Evolutionary conservation across 495 filamentous ascomycete species (phyloP), one percentile per base, ranked within the genome.

Genomic region (Penicillium salamii): DNA sequence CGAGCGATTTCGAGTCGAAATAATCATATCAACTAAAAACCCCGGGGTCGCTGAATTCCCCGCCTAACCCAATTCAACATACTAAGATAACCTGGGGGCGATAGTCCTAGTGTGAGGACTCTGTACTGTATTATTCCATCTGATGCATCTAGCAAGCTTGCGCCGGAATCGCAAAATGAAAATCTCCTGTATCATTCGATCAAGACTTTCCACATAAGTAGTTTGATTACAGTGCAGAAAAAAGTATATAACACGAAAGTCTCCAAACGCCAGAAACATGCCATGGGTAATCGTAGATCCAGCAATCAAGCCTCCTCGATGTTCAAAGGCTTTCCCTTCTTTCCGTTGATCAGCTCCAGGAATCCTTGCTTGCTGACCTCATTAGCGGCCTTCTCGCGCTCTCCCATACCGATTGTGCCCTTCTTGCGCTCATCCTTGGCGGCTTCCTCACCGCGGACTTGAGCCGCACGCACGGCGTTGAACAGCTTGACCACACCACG

Each of bases 361-460:
- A 97, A 98, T 7, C 91, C 90, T 70, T 96, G 84, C 76, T 92
- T 93, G 69, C 86, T 91, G 85, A 97, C 95, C 75, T 97, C 91
- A 46, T 85, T 91, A 34, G 91, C 82, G 62, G 80, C 85, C 76
- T 93, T 90, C 73, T 91, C 82, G 55, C 86, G 81, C 67, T 85
- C 77, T 51, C 75, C 81, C 47, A 81, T 74, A 12, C 89, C 89
- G 38, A 91, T 75, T 11, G 92, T 74, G n/a, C 87, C 88, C 66
- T 87, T 83, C 61, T 79, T 77, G 62, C 79, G 73, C 26, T 83
- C 81, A 31, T 77, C 78, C 71, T 74, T 79, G 58, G 83, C 83
- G 8, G 89, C 90, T 63, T 90, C 82, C 59, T 84, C 79, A 2
- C 84, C 88, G 55, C 85, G 87, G 24, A 96, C 85, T 72, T 97